Percentiles rank a stretch among this genome's conserved stretches.
Conservation (phyloP, 441 rosid species). For the Pelargonium australe region DNA sequence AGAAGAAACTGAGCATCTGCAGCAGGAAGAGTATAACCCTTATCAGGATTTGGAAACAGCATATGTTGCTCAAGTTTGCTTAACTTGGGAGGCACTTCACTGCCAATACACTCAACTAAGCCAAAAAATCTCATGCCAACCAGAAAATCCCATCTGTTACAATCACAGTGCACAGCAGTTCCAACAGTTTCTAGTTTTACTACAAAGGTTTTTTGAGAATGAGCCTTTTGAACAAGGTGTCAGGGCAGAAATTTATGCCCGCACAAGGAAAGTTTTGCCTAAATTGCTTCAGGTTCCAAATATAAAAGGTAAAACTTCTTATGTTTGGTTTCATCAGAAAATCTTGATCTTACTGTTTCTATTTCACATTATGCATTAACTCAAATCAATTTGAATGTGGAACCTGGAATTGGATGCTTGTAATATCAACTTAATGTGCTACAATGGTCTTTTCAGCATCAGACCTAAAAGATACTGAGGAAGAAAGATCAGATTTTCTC, state of each 20-base stretch:
- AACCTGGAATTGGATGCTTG: constrained; percentile 6
- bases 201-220: constrained; percentile 86
- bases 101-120: constrained; percentile 80
- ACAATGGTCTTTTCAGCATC: constrained; percentile 39
- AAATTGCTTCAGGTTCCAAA: constrained; percentile 85
- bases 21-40: constrained; percentile 39
- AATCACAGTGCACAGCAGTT: constrained; percentile 73
- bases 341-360: too few species aligned
- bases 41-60: constrained; percentile 76
- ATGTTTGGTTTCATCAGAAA: not conserved
- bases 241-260: constrained; percentile 64
- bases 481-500: constrained; percentile 43
- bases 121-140: constrained; percentile 62
- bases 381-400: not conserved
- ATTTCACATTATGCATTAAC: not conserved
- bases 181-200: constrained; percentile 81
- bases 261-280: constrained; percentile 65
- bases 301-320: constrained; percentile 46
- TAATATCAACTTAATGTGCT: constrained; percentile 19
- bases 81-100: constrained; percentile 96
- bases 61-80: constrained; percentile 82
- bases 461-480: constrained; percentile 42
- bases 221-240: constrained; percentile 84
- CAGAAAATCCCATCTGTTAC: constrained; percentile 55
- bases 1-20: constrained; percentile 58